These are phyloP conservation scores for Pholiota microspora DNA, from an alignment of 768 basidiomycete species.

Conservation along the genomic window DNA sequence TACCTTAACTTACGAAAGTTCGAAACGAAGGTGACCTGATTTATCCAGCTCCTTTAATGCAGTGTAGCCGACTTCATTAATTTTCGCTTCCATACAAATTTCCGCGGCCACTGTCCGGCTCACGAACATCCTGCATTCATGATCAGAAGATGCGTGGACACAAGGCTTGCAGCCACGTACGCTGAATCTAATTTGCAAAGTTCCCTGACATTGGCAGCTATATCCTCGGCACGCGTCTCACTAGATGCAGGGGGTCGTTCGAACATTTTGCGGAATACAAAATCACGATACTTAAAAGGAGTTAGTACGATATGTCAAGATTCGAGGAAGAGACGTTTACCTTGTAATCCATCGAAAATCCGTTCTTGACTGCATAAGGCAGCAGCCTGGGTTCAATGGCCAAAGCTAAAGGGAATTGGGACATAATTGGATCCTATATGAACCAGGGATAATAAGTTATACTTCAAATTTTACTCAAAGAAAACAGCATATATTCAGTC, in stretches of 20 bases:
- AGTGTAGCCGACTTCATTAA: constrained; percentile 65
- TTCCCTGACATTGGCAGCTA: constrained; percentile 68
- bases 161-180: constrained; percentile 35
- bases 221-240: constrained; percentile 58
- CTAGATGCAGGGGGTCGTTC: constrained; percentile 51
- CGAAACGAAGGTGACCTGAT: constrained; percentile 63
- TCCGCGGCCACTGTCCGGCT: constrained; percentile 83
- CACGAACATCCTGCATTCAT: constrained; percentile 65
- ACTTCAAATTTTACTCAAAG: constrained; percentile 7
- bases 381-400: constrained; percentile 76
- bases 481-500: constrained; percentile 11
- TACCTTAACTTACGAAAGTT: constrained; percentile 49
- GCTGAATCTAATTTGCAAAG: constrained; percentile 66
- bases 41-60: constrained; percentile 70
- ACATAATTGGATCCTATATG: constrained; percentile 71
- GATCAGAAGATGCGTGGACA: constrained; percentile 10
- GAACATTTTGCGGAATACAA: constrained; percentile 87
- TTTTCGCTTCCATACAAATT: constrained; percentile 77
- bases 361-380: constrained; percentile 69
- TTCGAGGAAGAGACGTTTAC: constrained; percentile 30
- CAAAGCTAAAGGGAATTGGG: constrained; percentile 71
- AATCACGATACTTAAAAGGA: constrained; percentile 67
- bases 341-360: constrained; percentile 78
- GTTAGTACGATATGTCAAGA: background rate
- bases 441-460: background rate